Percentiles rank a stretch among this genome's conserved stretches.
Evolutionary conservation across 2,329 filamentous ascomycete species (phyloP).

Genomic region (Gaeumannomyces tritici): DNA sequence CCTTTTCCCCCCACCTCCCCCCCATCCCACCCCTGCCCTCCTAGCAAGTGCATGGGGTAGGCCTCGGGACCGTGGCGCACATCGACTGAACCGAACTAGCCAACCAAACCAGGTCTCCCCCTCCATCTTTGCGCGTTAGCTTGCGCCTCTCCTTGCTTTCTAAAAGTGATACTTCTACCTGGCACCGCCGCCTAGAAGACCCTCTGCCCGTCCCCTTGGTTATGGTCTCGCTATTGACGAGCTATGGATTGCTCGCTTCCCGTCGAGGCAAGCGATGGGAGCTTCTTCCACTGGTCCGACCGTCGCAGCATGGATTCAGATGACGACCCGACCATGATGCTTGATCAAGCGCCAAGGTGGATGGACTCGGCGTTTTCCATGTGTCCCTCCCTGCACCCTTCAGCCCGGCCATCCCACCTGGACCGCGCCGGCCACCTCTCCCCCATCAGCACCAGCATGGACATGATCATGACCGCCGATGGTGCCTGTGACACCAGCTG

Average conservation of each 20-base stretch:
- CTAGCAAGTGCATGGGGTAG: too few species aligned
- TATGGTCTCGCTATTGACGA: constrained; percentile 32
- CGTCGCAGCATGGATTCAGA: constrained; percentile 34
- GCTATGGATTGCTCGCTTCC: constrained; percentile 36
- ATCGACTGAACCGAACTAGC: too few species aligned
- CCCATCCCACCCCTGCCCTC: too few species aligned
- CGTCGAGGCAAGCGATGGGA: constrained; percentile 30
- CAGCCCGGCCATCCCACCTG: constrained; percentile 16
- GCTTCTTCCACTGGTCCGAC: constrained; percentile 34
- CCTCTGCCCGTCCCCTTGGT: too few species aligned
- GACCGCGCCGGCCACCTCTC: constrained; percentile 38
- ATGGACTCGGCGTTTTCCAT: constrained; percentile 21
- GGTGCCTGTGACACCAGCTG: constrained; percentile 9
- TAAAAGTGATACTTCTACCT: too few species aligned
- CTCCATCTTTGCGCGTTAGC: too few species aligned
- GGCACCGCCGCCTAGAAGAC: too few species aligned
- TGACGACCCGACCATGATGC: constrained; percentile 23
- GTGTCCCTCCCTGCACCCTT: constrained; percentile 21
- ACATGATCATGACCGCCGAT: constrained; percentile 18
- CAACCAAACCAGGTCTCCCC: too few species aligned
- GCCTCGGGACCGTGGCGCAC: too few species aligned
- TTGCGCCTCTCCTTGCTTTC: too few species aligned
- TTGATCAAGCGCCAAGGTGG: constrained; percentile 27
- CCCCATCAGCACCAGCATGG: constrained; percentile 39
- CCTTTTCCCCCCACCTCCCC: too few species aligned